These are phyloP conservation scores for Thermochaetoides thermophila DNA, from an alignment of 495 filamentous ascomycete species.

Conservation along the genomic window DNA sequence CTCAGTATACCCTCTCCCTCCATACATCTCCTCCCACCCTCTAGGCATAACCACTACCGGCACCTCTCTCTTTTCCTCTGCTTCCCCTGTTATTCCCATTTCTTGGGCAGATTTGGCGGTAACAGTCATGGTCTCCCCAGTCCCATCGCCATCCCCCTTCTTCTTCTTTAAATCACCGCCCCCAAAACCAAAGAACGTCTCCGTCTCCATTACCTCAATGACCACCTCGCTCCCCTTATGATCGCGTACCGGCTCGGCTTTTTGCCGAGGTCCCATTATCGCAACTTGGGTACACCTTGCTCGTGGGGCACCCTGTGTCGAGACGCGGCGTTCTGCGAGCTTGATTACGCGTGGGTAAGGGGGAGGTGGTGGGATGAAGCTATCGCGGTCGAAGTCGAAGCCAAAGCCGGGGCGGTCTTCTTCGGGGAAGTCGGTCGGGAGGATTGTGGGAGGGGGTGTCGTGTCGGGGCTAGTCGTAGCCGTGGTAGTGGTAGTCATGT, in stretches of 20 bases:
- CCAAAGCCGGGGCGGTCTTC: no score
- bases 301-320: constrained; percentile 12
- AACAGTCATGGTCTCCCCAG: no score
- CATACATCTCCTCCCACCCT: no score
- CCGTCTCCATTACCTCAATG: constrained; percentile 43
- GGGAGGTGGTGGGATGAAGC: constrained; percentile 7
- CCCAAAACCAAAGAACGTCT: not conserved
- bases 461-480: no score
- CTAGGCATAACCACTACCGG: not conserved
- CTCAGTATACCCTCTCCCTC: not conserved
- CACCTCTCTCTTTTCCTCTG: not conserved
- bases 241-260: constrained; percentile 26
- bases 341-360: constrained; percentile 63
- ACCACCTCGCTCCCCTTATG: constrained; percentile 29
- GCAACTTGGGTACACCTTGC: constrained; percentile 54
- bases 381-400: no score
- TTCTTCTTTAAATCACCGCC: no score
- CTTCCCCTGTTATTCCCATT: not conserved
- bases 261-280: constrained; percentile 29
- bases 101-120: no score
- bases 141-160: no score
- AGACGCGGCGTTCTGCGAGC: constrained; percentile 59
- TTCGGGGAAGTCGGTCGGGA: not conserved
- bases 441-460: no score
- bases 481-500: no score